A percentile compares a stretch with the other conserved stretches of the same genome.
Evolutionary conservation across 2,329 filamentous ascomycete species (phyloP).

Genomic region (Botrytis squamosa): DNA sequence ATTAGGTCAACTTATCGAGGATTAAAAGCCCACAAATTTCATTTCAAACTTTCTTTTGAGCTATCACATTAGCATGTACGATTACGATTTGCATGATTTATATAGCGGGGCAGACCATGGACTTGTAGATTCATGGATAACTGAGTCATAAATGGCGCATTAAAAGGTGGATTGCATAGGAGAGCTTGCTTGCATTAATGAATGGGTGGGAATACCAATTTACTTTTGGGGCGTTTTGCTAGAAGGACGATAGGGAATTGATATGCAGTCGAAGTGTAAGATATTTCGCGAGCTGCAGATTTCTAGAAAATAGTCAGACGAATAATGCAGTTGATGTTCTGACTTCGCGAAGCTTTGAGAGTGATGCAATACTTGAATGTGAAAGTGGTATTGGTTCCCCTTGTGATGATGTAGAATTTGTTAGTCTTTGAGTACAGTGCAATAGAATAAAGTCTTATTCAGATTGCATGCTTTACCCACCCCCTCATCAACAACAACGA

Average conservation of each 20-base stretch:
- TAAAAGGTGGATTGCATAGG: neutral
- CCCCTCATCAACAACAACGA: neutral
- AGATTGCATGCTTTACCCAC: neutral
- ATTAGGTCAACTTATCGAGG: slow-evolving; percentile 66
- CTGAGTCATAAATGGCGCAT: neutral
- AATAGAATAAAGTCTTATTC: no score
- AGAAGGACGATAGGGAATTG: neutral
- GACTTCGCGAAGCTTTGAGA: no score
- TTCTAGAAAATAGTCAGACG: neutral
- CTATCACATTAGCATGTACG: neutral
- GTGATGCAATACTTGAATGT: neutral
- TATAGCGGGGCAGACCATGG: neutral
- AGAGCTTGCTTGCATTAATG: neutral
- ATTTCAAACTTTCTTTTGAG: neutral
- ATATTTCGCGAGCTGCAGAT: neutral
- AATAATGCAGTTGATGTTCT: neutral
- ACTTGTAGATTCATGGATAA: neutral
- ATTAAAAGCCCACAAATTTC: slow-evolving; percentile 4
- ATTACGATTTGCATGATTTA: neutral
- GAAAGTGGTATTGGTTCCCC: no score
- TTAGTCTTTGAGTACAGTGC: neutral
- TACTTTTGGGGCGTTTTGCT: neutral
- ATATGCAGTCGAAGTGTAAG: neutral
- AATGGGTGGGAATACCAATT: slow-evolving; percentile 4
- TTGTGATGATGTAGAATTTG: neutral